Percentiles rank a stretch among this genome's conserved stretches.
Evolutionary conservation across 225 moss, liverwort and hornwort genomes (phyloP).

Genomic region (Takakia lepidozioides): DNA sequence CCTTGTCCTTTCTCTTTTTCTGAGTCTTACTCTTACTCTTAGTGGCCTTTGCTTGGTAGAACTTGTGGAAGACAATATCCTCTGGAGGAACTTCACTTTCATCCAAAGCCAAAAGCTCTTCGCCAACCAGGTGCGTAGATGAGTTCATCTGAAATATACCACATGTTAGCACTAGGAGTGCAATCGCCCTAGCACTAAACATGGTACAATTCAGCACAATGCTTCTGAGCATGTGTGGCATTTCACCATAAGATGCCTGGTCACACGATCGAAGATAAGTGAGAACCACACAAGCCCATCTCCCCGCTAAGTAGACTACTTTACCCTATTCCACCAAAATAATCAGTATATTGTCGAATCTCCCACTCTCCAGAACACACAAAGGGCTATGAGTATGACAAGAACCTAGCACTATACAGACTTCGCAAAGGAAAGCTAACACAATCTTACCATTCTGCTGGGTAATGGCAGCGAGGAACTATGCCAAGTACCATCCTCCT

Average conservation of each 20-base stretch:
- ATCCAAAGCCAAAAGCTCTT: slow-evolving; percentile 68
- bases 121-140: slow-evolving; percentile 53
- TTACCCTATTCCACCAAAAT: no score
- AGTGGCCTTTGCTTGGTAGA: slow-evolving; percentile 62
- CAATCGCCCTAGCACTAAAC: no score
- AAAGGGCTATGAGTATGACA: no score
- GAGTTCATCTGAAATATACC: slow-evolving; percentile 20
- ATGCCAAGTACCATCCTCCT: slow-evolving; percentile 55
- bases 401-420: no score
- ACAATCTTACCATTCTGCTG: slow-evolving; percentile 51
- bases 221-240: no score
- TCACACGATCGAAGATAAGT: no score
- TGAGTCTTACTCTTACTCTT: slow-evolving; percentile 46
- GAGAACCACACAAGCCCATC: no score
- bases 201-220: no score
- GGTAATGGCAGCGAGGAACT: slow-evolving; percentile 57
- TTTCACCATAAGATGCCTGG: no score
- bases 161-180: not conserved
- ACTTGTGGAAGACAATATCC: slow-evolving; percentile 91
- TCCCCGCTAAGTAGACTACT: no score
- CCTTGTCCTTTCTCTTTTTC: slow-evolving; percentile 53
- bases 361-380: no score
- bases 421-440: not conserved
- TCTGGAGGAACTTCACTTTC: slow-evolving; percentile 93
- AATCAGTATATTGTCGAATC: no score